Evolutionary conservation across 1,284 basidiomycete genomes (phyloP).

Genomic region (Puccinia coronata): DNA sequence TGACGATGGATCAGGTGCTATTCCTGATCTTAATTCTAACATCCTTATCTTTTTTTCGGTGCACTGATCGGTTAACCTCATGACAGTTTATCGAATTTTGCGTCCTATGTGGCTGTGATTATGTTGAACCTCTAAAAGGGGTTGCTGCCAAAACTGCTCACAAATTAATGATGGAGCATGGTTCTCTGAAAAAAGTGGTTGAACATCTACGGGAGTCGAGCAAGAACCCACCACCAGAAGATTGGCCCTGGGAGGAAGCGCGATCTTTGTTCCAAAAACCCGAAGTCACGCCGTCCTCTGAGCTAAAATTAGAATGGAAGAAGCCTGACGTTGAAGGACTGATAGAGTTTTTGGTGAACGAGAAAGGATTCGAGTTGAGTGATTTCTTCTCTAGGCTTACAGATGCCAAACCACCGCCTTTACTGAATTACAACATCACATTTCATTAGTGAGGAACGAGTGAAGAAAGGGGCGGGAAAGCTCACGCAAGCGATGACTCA

Average conservation of each 20-base stretch:
- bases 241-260: constrained; percentile 55
- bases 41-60: neutral
- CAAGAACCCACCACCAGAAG: constrained; percentile 59
- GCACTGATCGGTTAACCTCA: constrained; percentile 14
- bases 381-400: too few relatives aligned
- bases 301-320: constrained; percentile 82
- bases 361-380: constrained; percentile 93
- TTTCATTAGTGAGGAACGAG: constrained; percentile 79
- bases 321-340: constrained; percentile 89
- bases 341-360: constrained; percentile 86
- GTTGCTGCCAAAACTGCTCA: constrained; percentile 93
- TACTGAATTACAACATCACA: neutral
- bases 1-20: constrained; percentile 82
- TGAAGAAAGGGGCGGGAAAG: constrained; percentile 92
- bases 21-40: neutral
- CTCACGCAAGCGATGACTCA: constrained; percentile 79
- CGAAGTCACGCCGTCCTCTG: constrained; percentile 50
- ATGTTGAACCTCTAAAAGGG: constrained; percentile 93
- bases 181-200: constrained; percentile 76
- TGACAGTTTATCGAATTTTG: constrained; percentile 91
- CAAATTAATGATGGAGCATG: constrained; percentile 85
- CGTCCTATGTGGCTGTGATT: constrained; percentile 95
- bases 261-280: constrained; percentile 55
- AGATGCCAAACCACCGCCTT: constrained; percentile 32
- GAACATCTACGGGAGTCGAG: constrained; percentile 77